A percentile compares a stretch with the other conserved stretches of the same genome.
These are phyloP conservation scores for Exophiala mesophila DNA, from an alignment of 2,329 filamentous ascomycete species.

Conservation along the genomic window DNA sequence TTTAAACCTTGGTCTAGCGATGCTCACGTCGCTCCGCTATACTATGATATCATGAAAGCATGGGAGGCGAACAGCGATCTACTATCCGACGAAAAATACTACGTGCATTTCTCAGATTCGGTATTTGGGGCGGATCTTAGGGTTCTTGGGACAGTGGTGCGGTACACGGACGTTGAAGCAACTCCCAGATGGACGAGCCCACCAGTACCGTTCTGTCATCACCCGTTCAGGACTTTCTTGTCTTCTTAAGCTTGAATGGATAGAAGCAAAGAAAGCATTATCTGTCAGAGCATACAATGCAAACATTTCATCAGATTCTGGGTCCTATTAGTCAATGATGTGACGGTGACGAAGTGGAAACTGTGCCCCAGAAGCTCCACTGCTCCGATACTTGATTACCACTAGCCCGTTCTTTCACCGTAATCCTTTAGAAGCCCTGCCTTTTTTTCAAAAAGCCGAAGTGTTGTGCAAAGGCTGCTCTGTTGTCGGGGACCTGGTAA, in stretches of 20 bases:
- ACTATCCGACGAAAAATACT: background rate
- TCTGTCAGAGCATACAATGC: too few relatives aligned
- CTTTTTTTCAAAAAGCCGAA: too few relatives aligned
- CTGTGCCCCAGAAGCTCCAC: too few relatives aligned
- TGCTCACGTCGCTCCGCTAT: background rate
- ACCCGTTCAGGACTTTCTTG: background rate
- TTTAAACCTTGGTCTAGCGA: background rate
- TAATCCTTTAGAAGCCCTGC: too few relatives aligned
- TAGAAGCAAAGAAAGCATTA: too few relatives aligned
- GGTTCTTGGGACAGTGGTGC: background rate
- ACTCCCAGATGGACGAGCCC: background rate
- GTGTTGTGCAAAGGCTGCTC: too few relatives aligned
- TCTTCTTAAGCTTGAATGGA: background rate
- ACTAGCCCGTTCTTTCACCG: too few relatives aligned
- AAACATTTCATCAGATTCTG: background rate
- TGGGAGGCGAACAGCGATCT: background rate
- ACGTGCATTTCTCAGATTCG: background rate
- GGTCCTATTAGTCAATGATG: too few relatives aligned
- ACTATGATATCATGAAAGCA: background rate
- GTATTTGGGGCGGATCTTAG: background rate
- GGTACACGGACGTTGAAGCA: background rate
- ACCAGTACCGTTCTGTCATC: background rate
- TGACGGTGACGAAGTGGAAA: too few relatives aligned
- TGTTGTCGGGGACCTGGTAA: too few relatives aligned
- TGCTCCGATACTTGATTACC: too few relatives aligned